These are phyloP conservation scores for Umbelopsis sp. DNA, from an alignment of 371 early-diverging fungal genomes.

Conservation along the genomic window DNA sequence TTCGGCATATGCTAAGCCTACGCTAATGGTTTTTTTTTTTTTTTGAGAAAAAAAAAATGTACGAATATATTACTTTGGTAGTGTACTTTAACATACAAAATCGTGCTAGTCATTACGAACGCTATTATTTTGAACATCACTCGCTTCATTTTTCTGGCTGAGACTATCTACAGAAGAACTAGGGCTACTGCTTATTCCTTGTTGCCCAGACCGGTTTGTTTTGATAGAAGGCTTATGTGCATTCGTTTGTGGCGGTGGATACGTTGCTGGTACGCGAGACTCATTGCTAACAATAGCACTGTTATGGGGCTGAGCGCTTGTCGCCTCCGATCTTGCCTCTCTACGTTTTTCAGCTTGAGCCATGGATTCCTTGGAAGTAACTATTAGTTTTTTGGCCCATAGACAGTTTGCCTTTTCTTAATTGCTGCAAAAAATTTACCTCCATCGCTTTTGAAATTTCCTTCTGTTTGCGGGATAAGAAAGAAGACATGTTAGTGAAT, in stretches of 20 bases:
- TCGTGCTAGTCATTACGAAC: neutral
- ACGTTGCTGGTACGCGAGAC: neutral
- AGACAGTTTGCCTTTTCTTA: no score
- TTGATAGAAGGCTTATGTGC: neutral
- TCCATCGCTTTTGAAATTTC: conserved; percentile 59
- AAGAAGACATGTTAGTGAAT: conserved; percentile 60
- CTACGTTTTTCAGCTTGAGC: neutral
- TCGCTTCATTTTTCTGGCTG: neutral
- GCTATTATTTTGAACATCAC: neutral
- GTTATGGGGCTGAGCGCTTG: neutral
- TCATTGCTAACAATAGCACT: neutral
- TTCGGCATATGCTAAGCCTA: neutral
- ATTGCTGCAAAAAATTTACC: conserved; percentile 21
- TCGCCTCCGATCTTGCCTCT: neutral
- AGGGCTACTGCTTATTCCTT: neutral
- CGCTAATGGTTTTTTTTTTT: no score
- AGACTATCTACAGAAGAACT: neutral
- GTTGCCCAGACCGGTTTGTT: neutral
- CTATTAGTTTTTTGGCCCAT: no score
- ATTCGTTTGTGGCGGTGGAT: conserved; percentile 12
- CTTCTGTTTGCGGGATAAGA: conserved; percentile 55
- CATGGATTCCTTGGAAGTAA: neutral
- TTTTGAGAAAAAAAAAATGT: no score
- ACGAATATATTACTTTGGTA: neutral
- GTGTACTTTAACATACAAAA: neutral